Evolutionary conservation across 2,329 filamentous ascomycete species (phyloP), one percentile per base, ranked within the genome.

Genomic region (Ceratocystis smalleyi): DNA sequence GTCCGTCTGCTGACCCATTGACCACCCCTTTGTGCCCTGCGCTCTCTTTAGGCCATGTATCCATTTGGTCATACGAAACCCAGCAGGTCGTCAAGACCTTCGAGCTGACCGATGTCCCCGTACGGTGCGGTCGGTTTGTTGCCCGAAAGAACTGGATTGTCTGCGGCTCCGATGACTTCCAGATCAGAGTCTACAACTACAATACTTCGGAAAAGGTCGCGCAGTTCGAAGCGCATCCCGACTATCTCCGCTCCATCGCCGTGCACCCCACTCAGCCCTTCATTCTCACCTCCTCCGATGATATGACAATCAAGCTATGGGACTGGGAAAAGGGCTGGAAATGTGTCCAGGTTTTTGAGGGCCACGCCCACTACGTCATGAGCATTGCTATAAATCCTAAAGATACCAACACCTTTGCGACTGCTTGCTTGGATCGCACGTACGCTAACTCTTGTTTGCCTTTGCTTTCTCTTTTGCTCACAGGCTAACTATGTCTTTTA

Each of bases 241-340:
- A 99, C 76, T 99, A 99, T 73, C 97, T 99, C 73, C 89, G 94
- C 71, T 91, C 94, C 61, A 96, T 99, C 70, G 90, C 87, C 68
- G 89, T 99, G 45, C 94, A 99, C 74, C 94, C 94, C 5, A 91
- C 91, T 55, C 91, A 96, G 73, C 91, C 94, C 1, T 97, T 96
- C 72, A 89, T 97, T 63, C 81, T 99, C 67, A 99, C 94, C 64
- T 94, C 94, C 68, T 94, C 89, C 68, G 91, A 96, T 87, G 91
- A 96, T 74, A 95, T 96, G 91, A 96, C 91, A 65, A 96, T 96
- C 73, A 96, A 94, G 81, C 81, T 96, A 61, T 99, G 94, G 91
- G 91, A 99, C 74, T 99, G 94, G 94, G 94, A 99, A 71, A 95
- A 94, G 75, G 85, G 85, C 70, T 99, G 94, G 94, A 96, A 96